Evolutionary conservation across 306 rosid species (phyloP).

Genomic region (Castanopsis chinensis): DNA sequence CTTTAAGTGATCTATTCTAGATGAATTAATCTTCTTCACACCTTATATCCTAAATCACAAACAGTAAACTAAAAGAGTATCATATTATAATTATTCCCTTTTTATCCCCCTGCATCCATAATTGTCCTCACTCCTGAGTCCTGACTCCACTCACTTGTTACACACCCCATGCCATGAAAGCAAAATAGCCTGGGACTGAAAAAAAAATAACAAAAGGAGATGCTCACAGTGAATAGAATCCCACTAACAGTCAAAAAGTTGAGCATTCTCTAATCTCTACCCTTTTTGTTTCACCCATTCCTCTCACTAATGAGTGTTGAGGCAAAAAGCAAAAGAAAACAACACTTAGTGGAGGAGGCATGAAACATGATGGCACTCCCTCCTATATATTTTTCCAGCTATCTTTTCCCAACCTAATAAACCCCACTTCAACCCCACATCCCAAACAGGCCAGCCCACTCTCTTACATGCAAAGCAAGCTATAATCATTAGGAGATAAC

Average conservation of each 20-base stretch:
- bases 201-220: not conserved
- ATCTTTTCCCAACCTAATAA: constrained; percentile 12
- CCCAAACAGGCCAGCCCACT: not conserved
- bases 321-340: constrained; percentile 15
- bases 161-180: not conserved
- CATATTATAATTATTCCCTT: not conserved
- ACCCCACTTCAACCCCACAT: constrained; percentile 1
- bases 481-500: constrained; percentile 10
- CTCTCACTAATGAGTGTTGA: constrained; percentile 9
- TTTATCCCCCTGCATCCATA: not conserved
- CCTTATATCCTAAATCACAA: not conserved
- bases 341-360: constrained; percentile 27
- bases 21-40: not conserved
- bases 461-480: constrained; percentile 9
- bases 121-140: not conserved
- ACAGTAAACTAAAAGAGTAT: not conserved
- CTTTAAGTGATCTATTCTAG: not conserved
- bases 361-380: constrained; percentile 11
- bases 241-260: constrained; percentile 16
- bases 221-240: constrained; percentile 4
- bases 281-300: not conserved
- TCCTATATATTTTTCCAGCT: not conserved
- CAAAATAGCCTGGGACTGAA: not conserved
- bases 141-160: not conserved
- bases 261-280: not conserved